Evolutionary conservation across 768 basidiomycete species (phyloP).

Genomic region (Lactifluus piperatus): DNA sequence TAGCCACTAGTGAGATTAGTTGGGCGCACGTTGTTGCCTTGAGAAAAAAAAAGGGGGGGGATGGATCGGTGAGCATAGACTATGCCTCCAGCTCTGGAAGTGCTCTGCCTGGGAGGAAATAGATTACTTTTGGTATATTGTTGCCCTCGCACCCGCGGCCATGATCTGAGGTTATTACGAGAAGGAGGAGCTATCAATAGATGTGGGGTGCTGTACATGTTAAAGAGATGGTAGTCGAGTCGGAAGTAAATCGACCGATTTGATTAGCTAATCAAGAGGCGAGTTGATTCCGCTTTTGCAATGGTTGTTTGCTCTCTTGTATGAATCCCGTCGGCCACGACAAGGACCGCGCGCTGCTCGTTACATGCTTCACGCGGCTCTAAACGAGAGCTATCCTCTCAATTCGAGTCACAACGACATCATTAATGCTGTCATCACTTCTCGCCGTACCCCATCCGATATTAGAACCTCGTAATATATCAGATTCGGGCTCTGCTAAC

Average conservation of each 20-base stretch:
- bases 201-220: background rate
- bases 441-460: constrained; percentile 16
- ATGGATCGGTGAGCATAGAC: background rate
- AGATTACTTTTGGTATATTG: too few relatives aligned
- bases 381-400: constrained; percentile 22
- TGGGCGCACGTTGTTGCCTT: background rate
- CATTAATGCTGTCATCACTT: constrained; percentile 20
- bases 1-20: too few relatives aligned
- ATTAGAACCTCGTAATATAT: constrained; percentile 14
- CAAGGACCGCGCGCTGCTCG: constrained; percentile 6
- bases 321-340: constrained; percentile 1
- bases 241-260: constrained; percentile 5
- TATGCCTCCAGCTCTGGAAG: background rate
- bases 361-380: constrained; percentile 21
- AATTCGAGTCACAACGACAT: constrained; percentile 16
- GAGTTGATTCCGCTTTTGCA: background rate
- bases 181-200: background rate
- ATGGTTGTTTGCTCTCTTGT: background rate
- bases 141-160: background rate
- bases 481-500: constrained; percentile 14
- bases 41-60: background rate
- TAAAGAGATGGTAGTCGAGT: too few relatives aligned
- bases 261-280: too few relatives aligned
- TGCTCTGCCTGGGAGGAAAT: background rate
- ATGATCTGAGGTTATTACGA: background rate